phyloP scores from a whole-genome alignment of 345 rosid genomes.

The Euphorbia pulcherrima region DNA sequence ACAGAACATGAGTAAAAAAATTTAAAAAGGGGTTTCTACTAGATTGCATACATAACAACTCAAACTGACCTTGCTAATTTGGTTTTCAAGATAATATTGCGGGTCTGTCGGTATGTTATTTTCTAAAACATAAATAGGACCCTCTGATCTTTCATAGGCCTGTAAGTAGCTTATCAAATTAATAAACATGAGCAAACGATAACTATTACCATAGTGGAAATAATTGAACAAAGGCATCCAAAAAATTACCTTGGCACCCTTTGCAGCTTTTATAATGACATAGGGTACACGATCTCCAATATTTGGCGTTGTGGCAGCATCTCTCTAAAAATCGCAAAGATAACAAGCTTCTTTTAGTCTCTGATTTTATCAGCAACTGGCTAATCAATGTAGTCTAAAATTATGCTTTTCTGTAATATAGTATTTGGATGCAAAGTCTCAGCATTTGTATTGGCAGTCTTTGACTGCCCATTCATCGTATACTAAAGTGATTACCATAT shows the following conservation, averaged over 20 bases:
- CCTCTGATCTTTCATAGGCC: conserved; percentile 97
- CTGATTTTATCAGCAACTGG: neutral
- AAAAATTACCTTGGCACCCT: conserved; percentile 86
- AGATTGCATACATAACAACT: conserved; percentile 2
- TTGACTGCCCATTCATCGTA: neutral
- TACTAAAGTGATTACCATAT: neutral
- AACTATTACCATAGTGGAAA: neutral
- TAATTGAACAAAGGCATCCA: neutral
- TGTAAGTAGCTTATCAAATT: conserved; percentile 17
- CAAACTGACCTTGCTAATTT: conserved; percentile 77
- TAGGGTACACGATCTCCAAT: conserved; percentile 98
- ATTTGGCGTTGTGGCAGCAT: conserved; percentile 96
- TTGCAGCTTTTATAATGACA: conserved; percentile 84
- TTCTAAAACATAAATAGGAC: conserved; percentile 85
- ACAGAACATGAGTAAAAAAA: conserved; percentile 4
- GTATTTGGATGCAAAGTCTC: neutral
- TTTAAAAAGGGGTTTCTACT: neutral
- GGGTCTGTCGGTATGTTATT: conserved; percentile 94
- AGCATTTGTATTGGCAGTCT: neutral
- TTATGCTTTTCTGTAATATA: neutral
- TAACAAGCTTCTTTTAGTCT: conserved; percentile 10
- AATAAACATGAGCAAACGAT: neutral
- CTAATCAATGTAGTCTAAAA: neutral
- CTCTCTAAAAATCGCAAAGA: conserved; percentile 58
- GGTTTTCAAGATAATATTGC: conserved; percentile 90